A percentile compares a stretch with the other conserved stretches of the same genome.
phyloP scores from a whole-genome alignment of 805 yeast species.

The baker's yeast (Saccharomyces cerevisiae) region DNA sequence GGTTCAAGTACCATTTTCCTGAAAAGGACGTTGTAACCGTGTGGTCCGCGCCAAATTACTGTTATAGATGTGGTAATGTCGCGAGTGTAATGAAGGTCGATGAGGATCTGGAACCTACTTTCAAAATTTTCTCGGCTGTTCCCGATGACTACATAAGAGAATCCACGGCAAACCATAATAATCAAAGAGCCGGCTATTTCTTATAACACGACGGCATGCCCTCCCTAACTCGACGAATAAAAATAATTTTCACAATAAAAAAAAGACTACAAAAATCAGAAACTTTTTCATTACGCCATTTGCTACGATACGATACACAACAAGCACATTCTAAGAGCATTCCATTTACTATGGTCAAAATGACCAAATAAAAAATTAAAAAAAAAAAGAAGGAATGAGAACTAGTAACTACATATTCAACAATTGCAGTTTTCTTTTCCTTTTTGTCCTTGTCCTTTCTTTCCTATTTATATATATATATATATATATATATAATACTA shows the following conservation, averaged over 20 bases:
- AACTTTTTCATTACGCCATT: neutral
- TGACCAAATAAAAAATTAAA: neutral
- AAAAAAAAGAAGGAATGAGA: neutral
- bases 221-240: neutral
- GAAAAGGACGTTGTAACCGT: conserved; percentile 96
- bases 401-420: neutral
- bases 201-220: conserved; percentile 12
- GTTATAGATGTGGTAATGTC: conserved; percentile 96
- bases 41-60: conserved; percentile 96
- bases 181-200: conserved; percentile 32
- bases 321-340: neutral
- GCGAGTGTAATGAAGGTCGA: conserved; percentile 97
- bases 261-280: neutral
- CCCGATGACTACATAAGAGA: conserved; percentile 58
- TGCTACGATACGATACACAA: neutral
- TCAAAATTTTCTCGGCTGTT: conserved; percentile 91
- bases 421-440: neutral
- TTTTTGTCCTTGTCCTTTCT: neutral
- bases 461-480: neutral
- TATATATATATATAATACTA: neutral
- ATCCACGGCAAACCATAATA: conserved; percentile 17
- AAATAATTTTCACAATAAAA: neutral
- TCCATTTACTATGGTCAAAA: neutral
- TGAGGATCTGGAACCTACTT: conserved; percentile 77
- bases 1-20: conserved; percentile 91